Base-by-base conservation (phyloP, 768 basidiomycete species). In the Agrocybe pediades region DNA sequence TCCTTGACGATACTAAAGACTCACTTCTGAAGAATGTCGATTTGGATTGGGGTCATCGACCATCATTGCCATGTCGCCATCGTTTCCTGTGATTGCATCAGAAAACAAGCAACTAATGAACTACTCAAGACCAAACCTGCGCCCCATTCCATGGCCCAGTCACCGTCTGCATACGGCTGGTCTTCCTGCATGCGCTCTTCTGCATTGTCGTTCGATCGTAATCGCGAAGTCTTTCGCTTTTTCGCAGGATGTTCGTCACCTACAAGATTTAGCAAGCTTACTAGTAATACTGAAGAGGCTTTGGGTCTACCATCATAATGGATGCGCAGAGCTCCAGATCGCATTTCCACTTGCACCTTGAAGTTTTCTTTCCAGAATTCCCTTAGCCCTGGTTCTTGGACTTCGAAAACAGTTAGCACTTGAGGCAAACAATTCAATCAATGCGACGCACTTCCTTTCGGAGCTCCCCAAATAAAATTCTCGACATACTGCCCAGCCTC, bases 341-440 rank as follows among this genome's bases (percentile, higher is more conserved):
- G 80, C 20, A 87, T 79, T 63, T 87, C 82, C 2, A 90, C 79
- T 61, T 88, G 87, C 1, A 85, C 74, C 61, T 81, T 87, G 69
- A 89, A 85, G 60, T 81, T 86, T 51, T 83, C 78, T 53, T 81
- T 72, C 91, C 91, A 93, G 61, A 92, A 90, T 51, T 86, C 80
- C 0, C 82, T 74, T 40, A 93, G 67, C n/a, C 76, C 77, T 45
- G 81, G 80, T 0, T 87, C 87, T 56, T 81, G 74, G 49, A 92
- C 91, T 91, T 26, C 45, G 19, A 20, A 30, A 29, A 40, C 40
- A 17, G 21, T 49, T 23, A 13, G 33, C 20, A 24, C 44, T 29
- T 17, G 11, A 44, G 19, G 30, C 23, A 7, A 6, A 5, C 42
- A 55, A 15, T 17, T 40, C 13, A 8, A 11, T 39, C 20, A 19